Evolutionary conservation across 2,329 filamentous ascomycete genomes (phyloP), one percentile per base, ranked within the genome.

Genomic region (Akanthomyces uredinophilus): DNA sequence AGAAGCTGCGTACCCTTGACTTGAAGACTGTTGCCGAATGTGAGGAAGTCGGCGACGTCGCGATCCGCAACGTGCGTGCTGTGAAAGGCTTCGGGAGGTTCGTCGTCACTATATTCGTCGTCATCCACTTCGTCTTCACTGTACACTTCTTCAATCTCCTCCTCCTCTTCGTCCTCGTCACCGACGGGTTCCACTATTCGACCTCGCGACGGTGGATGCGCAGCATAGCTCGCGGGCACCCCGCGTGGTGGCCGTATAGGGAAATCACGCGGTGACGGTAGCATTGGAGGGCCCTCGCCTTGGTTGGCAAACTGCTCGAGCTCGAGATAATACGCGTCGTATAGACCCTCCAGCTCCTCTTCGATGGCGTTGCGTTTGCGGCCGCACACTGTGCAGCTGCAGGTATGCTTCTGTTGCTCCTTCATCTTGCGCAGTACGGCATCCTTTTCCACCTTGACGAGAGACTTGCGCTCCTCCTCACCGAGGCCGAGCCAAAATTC

Each of bases 391-490:
- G 92, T 96, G 76, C 95, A 99, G 74, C 93, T 97, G 80, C 95
- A 99, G 2, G 94, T 98, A 74, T 98, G 93, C 77, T 98, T 98
- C 75, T 99, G 95, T 76, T 99, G 95, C 76, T 99, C 95, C 81
- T 99, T 99, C 95, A 99, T 99, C 81, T 99, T 99, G 72, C 91
- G 92, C 62, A 99, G 79, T 0, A 99, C 95, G 8, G 95, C 94
- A 76, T 99, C 94, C 78, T 99, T 99, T 77, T 99, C 95, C 35
- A 99, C 94, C 77, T 97, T 97, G 71, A 99, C 92, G 52, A 99
- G 81, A 18, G 91, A 95, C 73, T 96, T 95, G 69, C 95, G 90
- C 74, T 98, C 93, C 43, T 96, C 91, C 74, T 99, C 95, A 67
- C 91, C 92, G 49, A 99, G 78, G 18, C 92, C 92, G 59, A 99